A percentile compares a stretch with the other conserved stretches of the same genome.
Evolutionary conservation across 2,329 filamentous ascomycete genomes (phyloP).

Genomic region (Allantophomopsis cytisporea): DNA sequence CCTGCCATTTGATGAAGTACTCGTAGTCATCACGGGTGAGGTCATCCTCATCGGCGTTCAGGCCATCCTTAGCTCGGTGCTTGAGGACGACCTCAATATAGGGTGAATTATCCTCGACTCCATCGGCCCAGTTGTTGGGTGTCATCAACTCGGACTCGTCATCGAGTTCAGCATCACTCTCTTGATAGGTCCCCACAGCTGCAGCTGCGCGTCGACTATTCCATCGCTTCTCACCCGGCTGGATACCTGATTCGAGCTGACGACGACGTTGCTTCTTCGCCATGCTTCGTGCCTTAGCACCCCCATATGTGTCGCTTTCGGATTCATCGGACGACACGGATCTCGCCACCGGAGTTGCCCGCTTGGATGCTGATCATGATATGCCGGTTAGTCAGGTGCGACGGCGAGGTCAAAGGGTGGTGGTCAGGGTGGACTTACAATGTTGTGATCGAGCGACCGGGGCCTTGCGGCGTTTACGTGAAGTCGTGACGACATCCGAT

Average conservation of each 20-base stretch:
- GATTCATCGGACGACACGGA: slow-evolving; percentile 45
- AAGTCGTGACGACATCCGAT: slow-evolving; percentile 47
- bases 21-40: slow-evolving; percentile 65
- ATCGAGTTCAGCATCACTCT: slow-evolving; percentile 51
- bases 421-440: slow-evolving; percentile 30
- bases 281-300: slow-evolving; percentile 51
- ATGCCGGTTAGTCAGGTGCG: slow-evolving; percentile 8
- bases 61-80: slow-evolving; percentile 63
- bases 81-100: slow-evolving; percentile 88
- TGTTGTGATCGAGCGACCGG: slow-evolving; percentile 39
- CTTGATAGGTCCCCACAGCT: slow-evolving; percentile 48
- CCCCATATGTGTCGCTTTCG: slow-evolving; percentile 62
- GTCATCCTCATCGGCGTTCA: slow-evolving; percentile 40
- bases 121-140: slow-evolving; percentile 56
- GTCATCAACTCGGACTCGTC: slow-evolving; percentile 51
- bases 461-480: slow-evolving; percentile 54
- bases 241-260: slow-evolving; percentile 51
- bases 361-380: slow-evolving; percentile 37
- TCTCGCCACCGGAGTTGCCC: slow-evolving; percentile 38
- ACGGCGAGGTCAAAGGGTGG: slow-evolving; percentile 5
- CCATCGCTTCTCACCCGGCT: slow-evolving; percentile 68
- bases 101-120: slow-evolving; percentile 64
- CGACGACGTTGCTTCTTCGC: slow-evolving; percentile 71
- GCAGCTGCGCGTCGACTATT: slow-evolving; percentile 76
- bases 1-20: slow-evolving; percentile 93